Percentiles rank a stretch among this genome's conserved stretches.
Evolutionary conservation across 345 rosid genomes (phyloP).

Genomic region (Excoecaria agallocha): DNA sequence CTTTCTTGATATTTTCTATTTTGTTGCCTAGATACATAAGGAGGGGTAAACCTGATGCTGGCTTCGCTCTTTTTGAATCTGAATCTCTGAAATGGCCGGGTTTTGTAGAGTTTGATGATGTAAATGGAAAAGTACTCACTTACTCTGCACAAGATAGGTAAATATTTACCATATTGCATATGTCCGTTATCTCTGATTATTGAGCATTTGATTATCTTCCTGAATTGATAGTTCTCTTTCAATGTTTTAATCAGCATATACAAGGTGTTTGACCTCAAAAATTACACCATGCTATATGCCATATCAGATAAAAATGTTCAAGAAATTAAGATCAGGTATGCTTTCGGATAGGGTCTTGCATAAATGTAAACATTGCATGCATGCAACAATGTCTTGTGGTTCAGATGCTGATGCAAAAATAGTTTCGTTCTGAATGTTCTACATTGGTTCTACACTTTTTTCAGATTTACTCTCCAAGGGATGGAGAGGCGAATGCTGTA

Average conservation of each 20-base stretch:
- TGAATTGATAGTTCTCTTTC: background rate
- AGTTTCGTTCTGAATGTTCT: background rate
- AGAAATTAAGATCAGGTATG: slow-evolving; percentile 91
- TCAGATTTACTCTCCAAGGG: too few species aligned
- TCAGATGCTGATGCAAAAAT: background rate
- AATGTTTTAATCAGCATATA: slow-evolving; percentile 50
- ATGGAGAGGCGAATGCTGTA: background rate
- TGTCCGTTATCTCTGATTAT: background rate
- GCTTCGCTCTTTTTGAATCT: slow-evolving; percentile 88
- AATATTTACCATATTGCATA: background rate
- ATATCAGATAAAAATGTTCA: slow-evolving; percentile 83
- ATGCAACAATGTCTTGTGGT: background rate
- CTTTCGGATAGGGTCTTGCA: too few species aligned
- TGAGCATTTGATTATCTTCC: slow-evolving; percentile 8
- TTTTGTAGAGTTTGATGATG: slow-evolving; percentile 98
- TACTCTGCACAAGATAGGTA: slow-evolving; percentile 92
- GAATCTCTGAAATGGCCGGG: slow-evolving; percentile 97
- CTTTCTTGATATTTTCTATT: slow-evolving; percentile 1
- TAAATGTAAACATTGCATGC: too few species aligned
- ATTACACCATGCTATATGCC: slow-evolving; percentile 84
- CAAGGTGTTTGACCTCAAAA: slow-evolving; percentile 93
- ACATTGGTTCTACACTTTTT: background rate
- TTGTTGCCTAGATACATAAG: slow-evolving; percentile 61
- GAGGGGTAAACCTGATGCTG: slow-evolving; percentile 90
- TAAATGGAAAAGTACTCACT: slow-evolving; percentile 92